Evolutionary conservation across 139 green algal genomes (phyloP), one percentile per base, ranked within the genome.

Genomic region (Chlamydomonas sp.): DNA sequence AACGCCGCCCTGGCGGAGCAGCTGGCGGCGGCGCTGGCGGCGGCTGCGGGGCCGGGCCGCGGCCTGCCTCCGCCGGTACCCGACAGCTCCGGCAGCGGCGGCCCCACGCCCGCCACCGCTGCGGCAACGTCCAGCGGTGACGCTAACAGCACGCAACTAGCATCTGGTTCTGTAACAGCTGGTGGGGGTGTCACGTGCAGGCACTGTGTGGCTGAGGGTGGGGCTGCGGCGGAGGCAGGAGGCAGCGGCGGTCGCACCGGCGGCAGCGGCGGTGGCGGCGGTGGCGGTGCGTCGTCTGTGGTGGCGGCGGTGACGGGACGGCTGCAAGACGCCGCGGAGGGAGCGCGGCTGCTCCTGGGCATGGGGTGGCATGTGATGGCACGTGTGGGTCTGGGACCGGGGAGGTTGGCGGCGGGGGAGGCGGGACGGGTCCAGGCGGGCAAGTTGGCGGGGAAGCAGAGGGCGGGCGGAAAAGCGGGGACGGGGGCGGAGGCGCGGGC

Each of bases 21-120:
- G 74, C 75, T 88, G 49, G 84, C 84, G 75, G 64, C 84, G 49
- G 75, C 75, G 3, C 16, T 58, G 58, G 75, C 76, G 71, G 10
- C 61, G 61, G n/a, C 66, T 60, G 72, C 83, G 73, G 81, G 60
- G 68, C 31, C 81, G 61, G 66, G 9, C n/a, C 57, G 83, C 72
- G 17, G 69, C 20, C 16, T 9, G 18, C 63, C n/a, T 63, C 16
- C 31, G 79, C 49, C 57, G 79, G 16, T 2, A 15, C 20, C 64
- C 9, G 78, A n/a, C 6, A 62, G 62, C 20, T 3, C 8, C 20
- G 63, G 58, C 2, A 18, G 1, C 61, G 77, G 3, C 77, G 61
- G 8, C 20, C 62, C 2, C 78, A n/a, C 6, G 31, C 31, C 31
- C 31, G 31, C 31, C 1, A 20, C 9, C 49, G 20, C 4, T 61